phyloP scores from a whole-genome alignment of 768 basidiomycete genomes.

The Fibroporia radiculosa region DNA sequence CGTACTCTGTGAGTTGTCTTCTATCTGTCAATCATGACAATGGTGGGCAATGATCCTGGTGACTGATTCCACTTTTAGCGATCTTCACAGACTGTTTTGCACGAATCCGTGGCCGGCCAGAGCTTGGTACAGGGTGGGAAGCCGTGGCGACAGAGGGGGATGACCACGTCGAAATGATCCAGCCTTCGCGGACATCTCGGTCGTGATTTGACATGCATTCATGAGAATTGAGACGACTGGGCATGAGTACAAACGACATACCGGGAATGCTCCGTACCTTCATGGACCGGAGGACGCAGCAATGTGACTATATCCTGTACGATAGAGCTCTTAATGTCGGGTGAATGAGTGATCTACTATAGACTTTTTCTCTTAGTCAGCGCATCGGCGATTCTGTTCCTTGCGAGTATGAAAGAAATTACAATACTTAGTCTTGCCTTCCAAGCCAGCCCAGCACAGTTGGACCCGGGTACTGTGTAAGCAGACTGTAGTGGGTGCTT shows the following conservation, averaged over 20 bases:
- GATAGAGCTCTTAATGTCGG: conserved; percentile 3
- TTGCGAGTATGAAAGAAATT: too few species aligned
- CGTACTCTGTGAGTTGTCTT: conserved; percentile 16
- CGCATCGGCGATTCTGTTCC: too few species aligned
- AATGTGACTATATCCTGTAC: neutral
- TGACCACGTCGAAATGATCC: conserved; percentile 61
- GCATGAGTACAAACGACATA: too few species aligned
- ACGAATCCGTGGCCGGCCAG: conserved; percentile 43
- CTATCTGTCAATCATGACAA: neutral
- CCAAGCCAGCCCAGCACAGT: too few species aligned
- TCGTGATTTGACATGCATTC: neutral
- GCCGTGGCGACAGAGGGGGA: conserved; percentile 67
- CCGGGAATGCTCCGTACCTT: too few species aligned
- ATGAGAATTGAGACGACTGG: neutral
- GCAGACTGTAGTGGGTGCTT: too few species aligned
- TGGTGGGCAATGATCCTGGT: conserved; percentile 5
- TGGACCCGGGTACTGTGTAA: too few species aligned
- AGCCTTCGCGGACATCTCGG: conserved; percentile 15
- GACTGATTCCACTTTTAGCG: conserved; percentile 23
- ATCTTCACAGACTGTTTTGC: conserved; percentile 35
- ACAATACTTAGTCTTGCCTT: too few species aligned
- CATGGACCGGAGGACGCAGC: too few species aligned
- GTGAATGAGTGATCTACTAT: neutral
- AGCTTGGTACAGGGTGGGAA: conserved; percentile 62
- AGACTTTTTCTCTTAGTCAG: neutral